Evolutionary conservation across 192 early-diverging fungal species (phyloP).

Genomic region (Backusella liffmaniae): DNA sequence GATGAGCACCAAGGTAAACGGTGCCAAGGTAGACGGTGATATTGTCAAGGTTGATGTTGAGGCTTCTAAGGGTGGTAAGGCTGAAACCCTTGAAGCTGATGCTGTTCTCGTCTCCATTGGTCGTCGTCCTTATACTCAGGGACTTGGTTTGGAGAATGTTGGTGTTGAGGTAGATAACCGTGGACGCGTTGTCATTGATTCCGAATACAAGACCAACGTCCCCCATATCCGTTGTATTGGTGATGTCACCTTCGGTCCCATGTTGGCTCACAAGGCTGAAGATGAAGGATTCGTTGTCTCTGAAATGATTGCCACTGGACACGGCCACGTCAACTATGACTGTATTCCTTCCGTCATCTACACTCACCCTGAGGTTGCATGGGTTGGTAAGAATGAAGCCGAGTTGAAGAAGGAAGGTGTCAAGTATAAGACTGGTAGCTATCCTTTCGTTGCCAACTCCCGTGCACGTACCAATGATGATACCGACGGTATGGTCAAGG

Average conservation of each 20-base stretch:
- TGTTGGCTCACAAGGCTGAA: constrained; percentile 99
- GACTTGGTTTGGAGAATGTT: constrained; percentile 87
- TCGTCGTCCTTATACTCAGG: constrained; percentile 91
- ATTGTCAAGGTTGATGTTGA: constrained; percentile 91
- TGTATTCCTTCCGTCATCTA: constrained; percentile 98
- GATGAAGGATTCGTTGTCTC: constrained; percentile 97
- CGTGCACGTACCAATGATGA: constrained; percentile 98
- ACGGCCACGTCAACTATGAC: constrained; percentile 99
- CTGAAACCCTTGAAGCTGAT: constrained; percentile 87
- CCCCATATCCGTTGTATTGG: constrained; percentile 92
- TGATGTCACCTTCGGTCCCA: constrained; percentile 94
- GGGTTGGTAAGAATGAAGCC: constrained; percentile 97
- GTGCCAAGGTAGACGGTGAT: constrained; percentile 81
- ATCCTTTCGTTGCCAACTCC: constrained; percentile 96
- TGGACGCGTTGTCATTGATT: constrained; percentile 86
- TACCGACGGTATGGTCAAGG: constrained; percentile 91
- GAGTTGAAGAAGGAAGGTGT: constrained; percentile 84
- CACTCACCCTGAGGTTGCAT: constrained; percentile 98
- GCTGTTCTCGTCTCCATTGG: constrained; percentile 93
- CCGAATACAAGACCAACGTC: constrained; percentile 84
- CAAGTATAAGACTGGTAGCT: constrained; percentile 89
- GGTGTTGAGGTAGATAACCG: constrained; percentile 86
- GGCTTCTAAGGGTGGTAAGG: constrained; percentile 76
- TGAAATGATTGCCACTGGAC: constrained; percentile 87
- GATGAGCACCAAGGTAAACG: constrained; percentile 93